Conservation (phyloP, 177 flowering plant species). For the Tripterygium wilfordii region DNA sequence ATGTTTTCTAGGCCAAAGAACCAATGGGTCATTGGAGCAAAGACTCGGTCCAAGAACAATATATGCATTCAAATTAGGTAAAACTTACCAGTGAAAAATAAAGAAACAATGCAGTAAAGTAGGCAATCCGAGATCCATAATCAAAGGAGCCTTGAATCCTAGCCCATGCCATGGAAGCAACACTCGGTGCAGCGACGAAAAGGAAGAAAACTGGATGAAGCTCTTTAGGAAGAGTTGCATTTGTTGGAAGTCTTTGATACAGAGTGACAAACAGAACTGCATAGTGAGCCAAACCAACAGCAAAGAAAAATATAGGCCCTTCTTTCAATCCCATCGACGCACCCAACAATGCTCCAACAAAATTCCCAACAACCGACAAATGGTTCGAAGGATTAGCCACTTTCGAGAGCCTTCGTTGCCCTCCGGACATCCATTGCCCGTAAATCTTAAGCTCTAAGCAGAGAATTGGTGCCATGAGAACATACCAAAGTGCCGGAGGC, state of each 20-base stretch:
- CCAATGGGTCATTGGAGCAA: no score
- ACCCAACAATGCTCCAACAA: slow-evolving; percentile 75
- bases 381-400: slow-evolving; percentile 85
- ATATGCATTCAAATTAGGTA: background rate
- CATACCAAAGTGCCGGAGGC: slow-evolving; percentile 50
- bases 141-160: slow-evolving; percentile 63
- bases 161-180: slow-evolving; percentile 89
- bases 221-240: slow-evolving; percentile 71
- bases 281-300: slow-evolving; percentile 79
- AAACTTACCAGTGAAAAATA: slow-evolving; percentile 60
- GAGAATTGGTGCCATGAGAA: slow-evolving; percentile 68
- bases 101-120: slow-evolving; percentile 78
- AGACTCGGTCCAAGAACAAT: no score
- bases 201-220: slow-evolving; percentile 92
- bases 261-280: slow-evolving; percentile 76
- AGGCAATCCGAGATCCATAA: slow-evolving; percentile 52
- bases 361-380: slow-evolving; percentile 70
- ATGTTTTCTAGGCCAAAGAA: no score
- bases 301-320: slow-evolving; percentile 79
- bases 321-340: slow-evolving; percentile 84
- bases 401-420: slow-evolving; percentile 70
- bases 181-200: slow-evolving; percentile 83
- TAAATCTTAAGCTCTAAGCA: slow-evolving; percentile 75
- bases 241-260: slow-evolving; percentile 82
- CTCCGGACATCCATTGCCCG: slow-evolving; percentile 97